Evolutionary conservation across 2,329 filamentous ascomycete species (phyloP).

Genomic region (Exserohilum turcica): DNA sequence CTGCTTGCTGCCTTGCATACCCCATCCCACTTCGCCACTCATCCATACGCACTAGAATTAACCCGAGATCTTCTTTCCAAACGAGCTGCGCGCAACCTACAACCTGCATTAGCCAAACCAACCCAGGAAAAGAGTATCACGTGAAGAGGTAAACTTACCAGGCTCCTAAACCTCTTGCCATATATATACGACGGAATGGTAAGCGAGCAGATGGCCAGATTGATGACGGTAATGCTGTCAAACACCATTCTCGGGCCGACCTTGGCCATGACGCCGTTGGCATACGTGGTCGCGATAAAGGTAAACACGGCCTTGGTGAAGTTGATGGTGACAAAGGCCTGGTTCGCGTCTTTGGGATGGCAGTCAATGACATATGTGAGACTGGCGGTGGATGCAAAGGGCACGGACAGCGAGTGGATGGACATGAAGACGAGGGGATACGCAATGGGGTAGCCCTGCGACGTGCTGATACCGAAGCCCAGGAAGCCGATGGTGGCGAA

Average conservation of each 20-base stretch:
- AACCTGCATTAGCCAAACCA: background rate
- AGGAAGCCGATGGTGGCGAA: slow-evolving; percentile 48
- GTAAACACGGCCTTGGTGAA: slow-evolving; percentile 49
- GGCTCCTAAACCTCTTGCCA: slow-evolving; percentile 42
- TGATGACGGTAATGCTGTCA: slow-evolving; percentile 74
- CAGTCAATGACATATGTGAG: slow-evolving; percentile 52
- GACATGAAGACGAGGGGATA: slow-evolving; percentile 46
- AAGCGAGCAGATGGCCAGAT: slow-evolving; percentile 70
- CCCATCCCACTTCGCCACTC: background rate
- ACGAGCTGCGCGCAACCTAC: slow-evolving; percentile 26
- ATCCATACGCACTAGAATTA: background rate
- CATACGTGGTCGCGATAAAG: slow-evolving; percentile 76
- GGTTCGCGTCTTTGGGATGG: slow-evolving; percentile 47
- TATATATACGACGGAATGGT: slow-evolving; percentile 69
- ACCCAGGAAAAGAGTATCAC: no score
- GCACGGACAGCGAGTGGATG: slow-evolving; percentile 45
- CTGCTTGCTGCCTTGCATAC: no score
- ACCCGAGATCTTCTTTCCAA: slow-evolving; percentile 24
- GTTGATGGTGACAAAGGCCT: slow-evolving; percentile 52
- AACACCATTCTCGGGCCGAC: slow-evolving; percentile 68
- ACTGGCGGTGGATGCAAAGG: slow-evolving; percentile 47
- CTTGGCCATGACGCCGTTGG: slow-evolving; percentile 69
- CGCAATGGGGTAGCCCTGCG: slow-evolving; percentile 31
- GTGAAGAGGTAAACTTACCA: background rate
- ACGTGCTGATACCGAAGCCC: slow-evolving; percentile 48